These are phyloP conservation scores for Blastobotrys malaysiensis DNA, from an alignment of 1,139 yeast species.

Conservation along the genomic window DNA sequence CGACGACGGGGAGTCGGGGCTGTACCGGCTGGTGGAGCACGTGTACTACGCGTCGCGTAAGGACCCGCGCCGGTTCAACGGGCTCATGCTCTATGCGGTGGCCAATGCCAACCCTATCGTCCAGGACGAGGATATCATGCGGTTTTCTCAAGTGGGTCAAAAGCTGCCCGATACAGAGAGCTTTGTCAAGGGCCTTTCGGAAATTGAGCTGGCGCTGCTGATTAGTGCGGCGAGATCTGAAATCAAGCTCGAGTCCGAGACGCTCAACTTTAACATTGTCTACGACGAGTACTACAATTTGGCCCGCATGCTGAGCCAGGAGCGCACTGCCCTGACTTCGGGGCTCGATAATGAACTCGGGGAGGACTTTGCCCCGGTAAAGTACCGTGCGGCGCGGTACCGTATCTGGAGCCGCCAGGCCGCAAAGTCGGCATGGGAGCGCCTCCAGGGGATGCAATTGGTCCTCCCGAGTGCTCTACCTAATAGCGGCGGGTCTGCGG, in stretches of 20 bases:
- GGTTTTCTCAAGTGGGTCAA: conserved; percentile 13
- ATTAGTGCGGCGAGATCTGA: conserved; percentile 71
- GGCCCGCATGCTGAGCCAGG: conserved; percentile 44
- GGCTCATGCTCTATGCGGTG: conserved; percentile 46
- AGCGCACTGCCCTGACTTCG: conserved; percentile 33
- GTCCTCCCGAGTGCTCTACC: conserved; percentile 21
- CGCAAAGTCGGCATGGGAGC: conserved; percentile 36
- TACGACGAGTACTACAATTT: conserved; percentile 68
- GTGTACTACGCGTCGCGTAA: conserved; percentile 53
- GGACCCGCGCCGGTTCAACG: conserved; percentile 53
- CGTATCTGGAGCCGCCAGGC: conserved; percentile 32
- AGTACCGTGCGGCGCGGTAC: conserved; percentile 24
- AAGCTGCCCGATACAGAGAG: conserved; percentile 34
- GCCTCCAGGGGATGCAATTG: conserved; percentile 30
- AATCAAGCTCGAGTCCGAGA: conserved; percentile 50
- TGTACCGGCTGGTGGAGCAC: conserved; percentile 38
- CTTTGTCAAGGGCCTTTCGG: conserved; percentile 47
- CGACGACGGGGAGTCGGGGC: conserved; percentile 25
- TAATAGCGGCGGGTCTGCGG: conserved; percentile 14
- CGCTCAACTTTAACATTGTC: conserved; percentile 63
- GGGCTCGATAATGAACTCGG: conserved; percentile 7
- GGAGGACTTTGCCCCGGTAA: background rate
- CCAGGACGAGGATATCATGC: background rate
- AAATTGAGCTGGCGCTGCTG: conserved; percentile 60
- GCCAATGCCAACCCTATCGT: conserved; percentile 26